A percentile compares a stretch with the other conserved stretches of the same genome.
These are phyloP conservation scores for Yarrowia sp. DNA, from an alignment of 805 yeast species.

Conservation along the genomic window DNA sequence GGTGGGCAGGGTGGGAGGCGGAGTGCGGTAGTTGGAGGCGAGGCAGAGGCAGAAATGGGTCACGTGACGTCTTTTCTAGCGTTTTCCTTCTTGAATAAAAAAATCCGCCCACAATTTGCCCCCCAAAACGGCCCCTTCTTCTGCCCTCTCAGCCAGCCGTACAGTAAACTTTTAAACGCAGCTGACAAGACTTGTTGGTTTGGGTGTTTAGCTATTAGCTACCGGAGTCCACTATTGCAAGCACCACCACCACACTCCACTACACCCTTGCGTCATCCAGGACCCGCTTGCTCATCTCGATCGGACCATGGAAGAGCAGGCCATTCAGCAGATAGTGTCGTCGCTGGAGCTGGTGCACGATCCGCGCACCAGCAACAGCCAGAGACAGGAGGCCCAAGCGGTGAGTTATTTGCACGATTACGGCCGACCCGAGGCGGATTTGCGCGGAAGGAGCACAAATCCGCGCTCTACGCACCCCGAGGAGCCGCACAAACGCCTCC, in stretches of 20 bases:
- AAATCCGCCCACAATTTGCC: too few relatives aligned
- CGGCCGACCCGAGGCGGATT: too few relatives aligned
- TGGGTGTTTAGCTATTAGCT: conserved; percentile 16
- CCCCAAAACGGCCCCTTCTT: not conserved
- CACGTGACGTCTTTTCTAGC: too few relatives aligned
- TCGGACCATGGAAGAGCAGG: conserved; percentile 40
- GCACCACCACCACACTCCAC: not conserved
- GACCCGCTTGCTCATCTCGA: conserved; percentile 6
- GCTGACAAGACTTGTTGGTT: conserved; percentile 22
- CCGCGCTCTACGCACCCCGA: too few relatives aligned
- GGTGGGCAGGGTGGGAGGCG: not conserved
- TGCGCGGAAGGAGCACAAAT: too few relatives aligned
- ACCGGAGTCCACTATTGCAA: not conserved
- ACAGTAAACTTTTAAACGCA: conserved; percentile 22
- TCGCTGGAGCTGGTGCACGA: conserved; percentile 58
- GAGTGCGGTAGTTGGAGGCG: not conserved
- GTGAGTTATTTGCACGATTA: conserved; percentile 34
- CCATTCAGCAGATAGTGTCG: conserved; percentile 67
- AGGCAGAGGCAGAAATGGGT: too few relatives aligned
- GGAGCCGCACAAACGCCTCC: too few relatives aligned
- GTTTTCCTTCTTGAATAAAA: too few relatives aligned
- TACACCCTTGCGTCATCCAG: not conserved
- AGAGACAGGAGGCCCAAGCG: conserved; percentile 53
- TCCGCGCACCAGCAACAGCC: conserved; percentile 37
- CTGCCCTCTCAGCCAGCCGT: conserved; percentile 1